These are phyloP conservation scores for Monosporascus sp. DNA, from an alignment of 2,329 filamentous ascomycete genomes.

Conservation along the genomic window DNA sequence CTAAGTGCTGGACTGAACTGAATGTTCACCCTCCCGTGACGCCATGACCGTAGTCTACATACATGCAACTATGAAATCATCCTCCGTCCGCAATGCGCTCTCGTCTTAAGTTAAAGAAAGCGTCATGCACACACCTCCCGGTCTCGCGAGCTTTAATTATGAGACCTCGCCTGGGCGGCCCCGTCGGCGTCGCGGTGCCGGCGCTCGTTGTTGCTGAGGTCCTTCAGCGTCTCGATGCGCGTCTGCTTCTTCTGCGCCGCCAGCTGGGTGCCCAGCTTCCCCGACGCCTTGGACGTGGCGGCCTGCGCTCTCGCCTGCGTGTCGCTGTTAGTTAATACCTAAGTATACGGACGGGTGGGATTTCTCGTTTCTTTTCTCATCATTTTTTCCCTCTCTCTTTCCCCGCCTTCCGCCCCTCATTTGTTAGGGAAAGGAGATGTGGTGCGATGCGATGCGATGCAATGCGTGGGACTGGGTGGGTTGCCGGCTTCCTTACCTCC, in stretches of 20 bases:
- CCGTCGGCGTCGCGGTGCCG: slow-evolving; percentile 63
- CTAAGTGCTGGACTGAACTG: neutral
- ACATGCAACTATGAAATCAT: neutral
- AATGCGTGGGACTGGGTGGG: neutral
- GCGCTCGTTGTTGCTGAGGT: slow-evolving; percentile 61
- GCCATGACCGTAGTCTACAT: no score
- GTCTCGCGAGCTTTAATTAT: slow-evolving; percentile 39
- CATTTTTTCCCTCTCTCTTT: neutral
- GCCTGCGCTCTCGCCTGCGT: slow-evolving; percentile 62
- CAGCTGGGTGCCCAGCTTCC: slow-evolving; percentile 66
- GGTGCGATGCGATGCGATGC: neutral
- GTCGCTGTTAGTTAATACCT: neutral
- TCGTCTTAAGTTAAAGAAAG: no score
- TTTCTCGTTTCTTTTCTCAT: neutral
- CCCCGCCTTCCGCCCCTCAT: slow-evolving; percentile 6
- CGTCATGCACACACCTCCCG: neutral
- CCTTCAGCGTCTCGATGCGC: slow-evolving; percentile 59
- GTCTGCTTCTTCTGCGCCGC: slow-evolving; percentile 73
- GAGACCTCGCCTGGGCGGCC: slow-evolving; percentile 48
- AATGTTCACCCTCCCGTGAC: no score
- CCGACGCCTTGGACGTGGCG: slow-evolving; percentile 46
- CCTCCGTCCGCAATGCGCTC: no score
- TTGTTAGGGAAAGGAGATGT: slow-evolving; percentile 5
- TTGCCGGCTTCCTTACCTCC: slow-evolving; percentile 54
- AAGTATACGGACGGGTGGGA: neutral